phyloP scores from a whole-genome alignment of 2,329 filamentous ascomycete species.

The Thermomyces lanuginosus region DNA sequence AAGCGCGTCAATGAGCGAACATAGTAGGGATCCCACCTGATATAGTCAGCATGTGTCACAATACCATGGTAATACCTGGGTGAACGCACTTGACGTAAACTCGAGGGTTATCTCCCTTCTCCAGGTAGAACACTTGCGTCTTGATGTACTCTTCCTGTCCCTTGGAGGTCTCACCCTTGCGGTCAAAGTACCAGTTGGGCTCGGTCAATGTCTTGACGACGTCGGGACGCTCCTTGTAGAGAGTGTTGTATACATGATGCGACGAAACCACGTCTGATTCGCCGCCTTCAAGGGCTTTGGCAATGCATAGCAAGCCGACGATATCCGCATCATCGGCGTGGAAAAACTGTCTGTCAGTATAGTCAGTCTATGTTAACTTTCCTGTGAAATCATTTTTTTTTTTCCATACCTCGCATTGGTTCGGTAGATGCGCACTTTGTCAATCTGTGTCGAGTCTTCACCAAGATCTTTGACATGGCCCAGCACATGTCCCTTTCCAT shows the following conservation, averaged over 20 bases:
- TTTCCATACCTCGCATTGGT: conserved; percentile 53
- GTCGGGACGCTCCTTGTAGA: conserved; percentile 60
- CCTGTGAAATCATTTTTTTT: too few species aligned
- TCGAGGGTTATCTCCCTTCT: conserved; percentile 47
- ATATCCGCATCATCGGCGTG: conserved; percentile 71
- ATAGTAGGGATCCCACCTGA: conserved; percentile 70
- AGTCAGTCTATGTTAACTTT: too few species aligned
- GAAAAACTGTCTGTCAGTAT: conserved; percentile 51
- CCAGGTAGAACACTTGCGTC: conserved; percentile 59
- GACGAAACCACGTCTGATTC: conserved; percentile 68
- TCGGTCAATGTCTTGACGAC: conserved; percentile 58
- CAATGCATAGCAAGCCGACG: conserved; percentile 67
- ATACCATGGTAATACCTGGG: background rate
- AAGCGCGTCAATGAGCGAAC: conserved; percentile 60
- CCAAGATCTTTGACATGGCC: conserved; percentile 82
- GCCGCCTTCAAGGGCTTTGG: conserved; percentile 62
- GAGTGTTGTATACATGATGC: conserved; percentile 66
- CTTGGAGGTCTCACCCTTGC: conserved; percentile 63
- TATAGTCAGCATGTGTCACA: conserved; percentile 4
- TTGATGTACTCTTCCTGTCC: conserved; percentile 62
- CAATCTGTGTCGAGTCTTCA: conserved; percentile 64
- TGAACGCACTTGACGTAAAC: conserved; percentile 53
- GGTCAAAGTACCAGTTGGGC: conserved; percentile 83
- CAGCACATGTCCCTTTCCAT: conserved; percentile 67
- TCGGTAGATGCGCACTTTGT: conserved; percentile 78